Base-by-base conservation (phyloP, 805 yeast genomes). In the Starmerella ratchasimensis region DNA sequence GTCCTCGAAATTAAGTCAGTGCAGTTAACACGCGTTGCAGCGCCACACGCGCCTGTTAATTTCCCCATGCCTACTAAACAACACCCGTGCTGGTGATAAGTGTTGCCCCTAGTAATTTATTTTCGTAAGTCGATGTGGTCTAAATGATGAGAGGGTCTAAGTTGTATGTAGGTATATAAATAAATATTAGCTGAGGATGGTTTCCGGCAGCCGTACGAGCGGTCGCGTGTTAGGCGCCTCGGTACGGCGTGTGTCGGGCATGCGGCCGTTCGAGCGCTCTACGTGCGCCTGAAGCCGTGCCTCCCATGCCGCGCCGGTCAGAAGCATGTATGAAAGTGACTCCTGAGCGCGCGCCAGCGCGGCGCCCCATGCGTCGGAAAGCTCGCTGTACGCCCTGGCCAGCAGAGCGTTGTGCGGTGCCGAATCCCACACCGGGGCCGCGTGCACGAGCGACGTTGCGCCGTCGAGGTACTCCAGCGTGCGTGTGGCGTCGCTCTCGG, bases 401-500 rank as follows among this genome's bases (percentile, higher is more conserved):
- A 62, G 65, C 43, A 56, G 57, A 22, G 56, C 55, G 48, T 67
- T 68, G 48, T 67, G 57, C 9, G 51, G 62, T 10, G 53, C 43
- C 28, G 72, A 71, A 31, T 71, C 50, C 61, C 84, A 82, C 30
- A 64, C 65, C 6, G 94, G 94, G 36, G 80, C 60, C 36, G 66
- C 67, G 49, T 72, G 75, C 37, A 81, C 64, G 36, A 77, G 59
- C 32, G 60, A 57, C 1, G 82, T 70, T 34, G 81, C 69, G 37
- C 64, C 67, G 53, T 75, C 74, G 35, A 82, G 64, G 50, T 79
- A 80, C 34, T 63, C 67, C 33, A 83, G 62, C 2, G 82, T 67
- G 33, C 63, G 63, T 19, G 67, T 54, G 14, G 71, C 58, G 49
- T 71, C 71, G 18, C 62, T 44, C 16, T 90, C 84, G n/a, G 16